phyloP scores from a whole-genome alignment of 495 filamentous ascomycete genomes.

The Halenospora varia region DNA sequence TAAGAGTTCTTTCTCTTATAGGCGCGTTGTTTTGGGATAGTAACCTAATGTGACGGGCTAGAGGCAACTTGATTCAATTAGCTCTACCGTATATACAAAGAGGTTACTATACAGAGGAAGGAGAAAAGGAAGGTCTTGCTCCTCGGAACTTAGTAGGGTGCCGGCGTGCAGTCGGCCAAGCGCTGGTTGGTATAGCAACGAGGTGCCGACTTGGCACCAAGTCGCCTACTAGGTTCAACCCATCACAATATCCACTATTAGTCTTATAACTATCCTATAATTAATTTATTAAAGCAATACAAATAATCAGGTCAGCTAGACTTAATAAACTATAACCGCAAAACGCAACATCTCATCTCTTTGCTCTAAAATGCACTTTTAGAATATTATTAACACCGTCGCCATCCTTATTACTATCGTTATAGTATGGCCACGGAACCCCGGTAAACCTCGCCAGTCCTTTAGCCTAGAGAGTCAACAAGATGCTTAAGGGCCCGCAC shows the following conservation, averaged over 20 bases:
- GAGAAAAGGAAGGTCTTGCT: too few relatives aligned
- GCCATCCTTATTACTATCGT: neutral
- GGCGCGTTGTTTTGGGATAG: too few relatives aligned
- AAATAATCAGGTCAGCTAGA: neutral
- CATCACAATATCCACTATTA: slow-evolving; percentile 9
- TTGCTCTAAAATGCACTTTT: neutral
- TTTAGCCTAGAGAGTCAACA: neutral
- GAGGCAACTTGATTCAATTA: too few relatives aligned
- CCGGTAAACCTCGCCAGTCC: neutral
- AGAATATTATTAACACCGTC: neutral
- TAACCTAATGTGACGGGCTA: too few relatives aligned
- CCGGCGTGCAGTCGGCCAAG: too few relatives aligned
- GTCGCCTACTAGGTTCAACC: slow-evolving; percentile 8
- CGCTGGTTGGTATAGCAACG: too few relatives aligned
- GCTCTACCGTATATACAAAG: too few relatives aligned
- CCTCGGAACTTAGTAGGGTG: too few relatives aligned
- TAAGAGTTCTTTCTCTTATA: too few relatives aligned
- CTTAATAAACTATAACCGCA: neutral
- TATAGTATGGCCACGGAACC: neutral
- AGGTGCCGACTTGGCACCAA: too few relatives aligned
- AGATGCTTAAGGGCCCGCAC: neutral
- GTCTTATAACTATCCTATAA: neutral
- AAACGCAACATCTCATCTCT: neutral
- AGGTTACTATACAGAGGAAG: too few relatives aligned
- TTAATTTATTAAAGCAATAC: neutral